phyloP scores from a whole-genome alignment of 495 filamentous ascomycete species.

The Durotheca rogersii region DNA sequence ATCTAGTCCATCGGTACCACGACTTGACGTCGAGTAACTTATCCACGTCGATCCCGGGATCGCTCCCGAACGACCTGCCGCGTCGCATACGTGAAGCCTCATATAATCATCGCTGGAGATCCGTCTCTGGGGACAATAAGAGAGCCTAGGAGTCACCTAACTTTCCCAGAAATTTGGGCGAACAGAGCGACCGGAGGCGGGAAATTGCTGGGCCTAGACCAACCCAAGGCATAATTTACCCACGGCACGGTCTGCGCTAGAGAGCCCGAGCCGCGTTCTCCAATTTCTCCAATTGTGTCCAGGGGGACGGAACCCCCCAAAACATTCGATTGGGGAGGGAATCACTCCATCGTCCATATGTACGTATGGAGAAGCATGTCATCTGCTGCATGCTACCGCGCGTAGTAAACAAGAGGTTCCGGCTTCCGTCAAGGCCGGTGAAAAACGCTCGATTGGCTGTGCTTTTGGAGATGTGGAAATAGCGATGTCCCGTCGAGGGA shows the following conservation, averaged over 20 bases:
- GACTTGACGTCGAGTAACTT: slow-evolving; percentile 21
- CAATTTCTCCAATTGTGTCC: slow-evolving; percentile 34
- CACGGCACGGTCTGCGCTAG: background rate
- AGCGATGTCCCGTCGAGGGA: slow-evolving; percentile 10
- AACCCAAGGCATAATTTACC: slow-evolving; percentile 18
- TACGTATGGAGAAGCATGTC: slow-evolving; percentile 6
- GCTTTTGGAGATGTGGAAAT: slow-evolving; percentile 7
- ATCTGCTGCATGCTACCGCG: slow-evolving; percentile 17
- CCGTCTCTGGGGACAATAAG: slow-evolving; percentile 21
- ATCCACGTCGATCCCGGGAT: slow-evolving; percentile 24
- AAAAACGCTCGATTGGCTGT: slow-evolving; percentile 16
- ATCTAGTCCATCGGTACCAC: slow-evolving; percentile 7
- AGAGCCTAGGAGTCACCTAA: slow-evolving; percentile 9
- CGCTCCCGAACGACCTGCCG: slow-evolving; percentile 26
- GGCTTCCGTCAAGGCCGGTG: slow-evolving; percentile 20
- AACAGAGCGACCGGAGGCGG: slow-evolving; percentile 18
- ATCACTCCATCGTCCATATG: slow-evolving; percentile 16
- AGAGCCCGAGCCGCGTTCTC: slow-evolving; percentile 17
- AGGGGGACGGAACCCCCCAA: slow-evolving; percentile 26
- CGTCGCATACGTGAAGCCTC: slow-evolving; percentile 22
- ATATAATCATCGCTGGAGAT: slow-evolving; percentile 10
- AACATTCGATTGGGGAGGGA: slow-evolving; percentile 22
- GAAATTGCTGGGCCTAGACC: slow-evolving; percentile 26
- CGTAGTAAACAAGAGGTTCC: slow-evolving; percentile 23
- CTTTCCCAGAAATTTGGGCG: slow-evolving; percentile 22